phyloP scores from a whole-genome alignment of 75 land plant species.

The Larix kaempferi region DNA sequence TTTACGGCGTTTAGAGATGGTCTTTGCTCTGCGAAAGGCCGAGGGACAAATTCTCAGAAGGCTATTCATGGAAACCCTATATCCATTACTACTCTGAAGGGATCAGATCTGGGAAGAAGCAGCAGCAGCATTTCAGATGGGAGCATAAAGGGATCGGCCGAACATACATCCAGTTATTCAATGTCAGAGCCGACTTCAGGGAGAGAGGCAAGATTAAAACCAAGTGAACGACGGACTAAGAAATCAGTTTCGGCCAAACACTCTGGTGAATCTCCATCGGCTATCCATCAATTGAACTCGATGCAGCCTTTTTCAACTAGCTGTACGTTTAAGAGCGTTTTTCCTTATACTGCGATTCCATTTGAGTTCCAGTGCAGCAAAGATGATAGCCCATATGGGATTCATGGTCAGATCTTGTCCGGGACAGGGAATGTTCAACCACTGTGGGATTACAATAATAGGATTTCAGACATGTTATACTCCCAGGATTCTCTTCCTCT shows the following conservation, averaged over 20 bases:
- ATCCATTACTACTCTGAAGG: background rate
- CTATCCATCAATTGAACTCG: background rate
- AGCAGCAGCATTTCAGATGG: slow-evolving; percentile 43
- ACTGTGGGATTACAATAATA: background rate
- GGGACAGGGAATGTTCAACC: background rate
- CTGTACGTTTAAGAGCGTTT: background rate
- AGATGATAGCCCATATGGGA: background rate
- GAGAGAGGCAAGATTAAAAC: slow-evolving; percentile 5
- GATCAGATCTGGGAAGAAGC: slow-evolving; percentile 15
- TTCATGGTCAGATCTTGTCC: background rate
- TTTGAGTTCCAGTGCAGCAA: background rate
- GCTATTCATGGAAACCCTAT: too few relatives aligned
- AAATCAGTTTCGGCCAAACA: background rate
- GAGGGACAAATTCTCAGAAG: too few relatives aligned
- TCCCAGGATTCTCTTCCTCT: background rate
- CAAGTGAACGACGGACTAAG: background rate
- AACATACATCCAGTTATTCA: slow-evolving; percentile 54
- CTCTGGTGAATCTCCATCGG: background rate
- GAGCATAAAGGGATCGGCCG: slow-evolving; percentile 12
- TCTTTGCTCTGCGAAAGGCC: too few relatives aligned
- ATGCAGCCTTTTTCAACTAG: background rate
- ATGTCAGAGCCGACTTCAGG: slow-evolving; percentile 64
- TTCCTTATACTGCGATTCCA: background rate
- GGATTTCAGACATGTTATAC: background rate
- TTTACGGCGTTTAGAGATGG: too few relatives aligned